Evolutionary conservation across 768 basidiomycete genomes (phyloP).

Genomic region (Lactifluus subvellereus): DNA sequence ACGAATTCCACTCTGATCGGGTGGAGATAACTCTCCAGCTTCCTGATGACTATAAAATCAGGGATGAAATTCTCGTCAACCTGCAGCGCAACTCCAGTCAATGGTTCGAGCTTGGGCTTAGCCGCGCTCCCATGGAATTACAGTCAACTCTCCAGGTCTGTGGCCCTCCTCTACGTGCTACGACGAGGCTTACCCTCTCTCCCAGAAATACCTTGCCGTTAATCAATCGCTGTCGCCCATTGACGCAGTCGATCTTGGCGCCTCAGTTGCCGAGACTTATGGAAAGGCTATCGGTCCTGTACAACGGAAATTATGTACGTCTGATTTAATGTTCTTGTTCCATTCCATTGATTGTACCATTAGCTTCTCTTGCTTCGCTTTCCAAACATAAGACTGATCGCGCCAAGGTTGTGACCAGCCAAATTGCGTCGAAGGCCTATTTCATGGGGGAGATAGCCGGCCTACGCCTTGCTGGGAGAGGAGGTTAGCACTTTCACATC

Average conservation of each 20-base stretch:
- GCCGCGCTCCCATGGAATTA: conserved; percentile 85
- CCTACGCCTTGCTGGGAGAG: conserved; percentile 59
- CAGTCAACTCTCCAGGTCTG: conserved; percentile 85
- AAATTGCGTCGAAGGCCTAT: conserved; percentile 88
- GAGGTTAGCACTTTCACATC: conserved; percentile 40
- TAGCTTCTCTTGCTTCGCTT: conserved; percentile 50
- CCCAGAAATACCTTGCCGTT: conserved; percentile 80
- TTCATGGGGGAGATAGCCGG: conserved; percentile 85
- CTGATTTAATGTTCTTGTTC: neutral
- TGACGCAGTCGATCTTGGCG: conserved; percentile 83
- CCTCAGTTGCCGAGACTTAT: conserved; percentile 82
- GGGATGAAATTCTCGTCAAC: conserved; percentile 77
- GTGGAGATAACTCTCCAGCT: conserved; percentile 70
- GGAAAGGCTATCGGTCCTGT: conserved; percentile 75
- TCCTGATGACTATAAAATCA: conserved; percentile 77
- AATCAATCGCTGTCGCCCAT: conserved; percentile 64
- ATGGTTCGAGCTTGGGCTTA: conserved; percentile 86
- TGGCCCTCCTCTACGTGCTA: neutral
- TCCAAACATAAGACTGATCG: conserved; percentile 72
- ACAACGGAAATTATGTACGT: conserved; percentile 68
- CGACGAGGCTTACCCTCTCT: neutral
- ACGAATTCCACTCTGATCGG: conserved; percentile 76
- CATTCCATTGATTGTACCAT: neutral
- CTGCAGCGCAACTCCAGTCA: conserved; percentile 65
- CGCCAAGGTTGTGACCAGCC: conserved; percentile 73